Conservation (phyloP, 805 yeast species). For the Nakazawaea sp. region DNA sequence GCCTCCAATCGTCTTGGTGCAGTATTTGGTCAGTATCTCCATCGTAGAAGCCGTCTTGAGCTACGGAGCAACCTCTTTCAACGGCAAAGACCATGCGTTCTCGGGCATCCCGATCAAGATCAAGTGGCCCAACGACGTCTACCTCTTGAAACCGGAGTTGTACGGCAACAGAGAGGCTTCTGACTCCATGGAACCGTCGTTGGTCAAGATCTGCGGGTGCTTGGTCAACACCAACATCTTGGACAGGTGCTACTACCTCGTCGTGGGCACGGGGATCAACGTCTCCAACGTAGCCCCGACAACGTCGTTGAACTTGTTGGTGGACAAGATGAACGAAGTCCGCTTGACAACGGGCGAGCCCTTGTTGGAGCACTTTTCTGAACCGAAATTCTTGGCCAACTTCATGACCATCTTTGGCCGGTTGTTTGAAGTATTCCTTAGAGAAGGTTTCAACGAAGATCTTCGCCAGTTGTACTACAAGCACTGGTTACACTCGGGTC, state of each 20-base stretch:
- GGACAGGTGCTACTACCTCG: slow-evolving; percentile 52
- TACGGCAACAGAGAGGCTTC: slow-evolving; percentile 27
- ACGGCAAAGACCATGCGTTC: slow-evolving; percentile 28
- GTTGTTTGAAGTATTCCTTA: slow-evolving; percentile 51
- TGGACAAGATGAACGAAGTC: slow-evolving; percentile 51
- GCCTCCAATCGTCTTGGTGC: slow-evolving; percentile 73
- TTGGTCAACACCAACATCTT: slow-evolving; percentile 72
- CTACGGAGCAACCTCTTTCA: slow-evolving; percentile 31
- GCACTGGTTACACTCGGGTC: slow-evolving; percentile 80
- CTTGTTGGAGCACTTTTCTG: slow-evolving; percentile 19
- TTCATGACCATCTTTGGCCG: slow-evolving; percentile 58
- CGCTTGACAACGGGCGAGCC: slow-evolving; percentile 33
- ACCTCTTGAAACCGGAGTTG: slow-evolving; percentile 61
- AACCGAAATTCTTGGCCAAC: slow-evolving; percentile 57
- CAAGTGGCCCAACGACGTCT: slow-evolving; percentile 97
- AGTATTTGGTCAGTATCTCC: slow-evolving; percentile 80
- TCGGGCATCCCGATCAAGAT: slow-evolving; percentile 71
- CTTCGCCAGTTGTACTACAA: slow-evolving; percentile 62
- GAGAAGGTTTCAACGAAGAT: slow-evolving; percentile 62
- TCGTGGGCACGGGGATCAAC: slow-evolving; percentile 86
- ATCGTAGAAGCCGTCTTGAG: slow-evolving; percentile 67
- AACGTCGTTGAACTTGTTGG: slow-evolving; percentile 72
- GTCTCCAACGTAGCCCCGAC: slow-evolving; percentile 86
- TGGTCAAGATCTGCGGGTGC: slow-evolving; percentile 77
- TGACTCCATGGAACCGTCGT: slow-evolving; percentile 47